These are phyloP conservation scores for Ascobolus immersus DNA, from an alignment of 495 filamentous ascomycete species.

Conservation along the genomic window DNA sequence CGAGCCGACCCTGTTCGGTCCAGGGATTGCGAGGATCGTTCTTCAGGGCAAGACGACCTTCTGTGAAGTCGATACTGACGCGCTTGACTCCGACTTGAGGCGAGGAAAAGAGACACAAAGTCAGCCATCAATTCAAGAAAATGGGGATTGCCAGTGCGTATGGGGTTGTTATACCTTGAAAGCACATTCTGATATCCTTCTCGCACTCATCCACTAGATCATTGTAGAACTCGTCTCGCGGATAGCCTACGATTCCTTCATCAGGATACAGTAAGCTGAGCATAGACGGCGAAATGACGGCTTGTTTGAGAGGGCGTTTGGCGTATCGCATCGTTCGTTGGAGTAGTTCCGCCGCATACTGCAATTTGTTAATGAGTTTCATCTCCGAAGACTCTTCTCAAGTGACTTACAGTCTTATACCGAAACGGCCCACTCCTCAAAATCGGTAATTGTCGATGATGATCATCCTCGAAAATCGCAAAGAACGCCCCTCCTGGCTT, in stretches of 20 bases:
- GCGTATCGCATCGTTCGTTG: conserved; percentile 16
- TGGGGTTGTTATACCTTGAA: too few relatives aligned
- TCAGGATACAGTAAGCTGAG: conserved; percentile 21
- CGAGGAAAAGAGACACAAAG: too few relatives aligned
- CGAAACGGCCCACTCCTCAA: conserved; percentile 18
- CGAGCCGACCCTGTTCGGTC: conserved; percentile 19
- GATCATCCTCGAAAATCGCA: too few relatives aligned
- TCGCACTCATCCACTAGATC: conserved; percentile 23
- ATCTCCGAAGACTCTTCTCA: too few relatives aligned
- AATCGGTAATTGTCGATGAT: conserved; percentile 20
- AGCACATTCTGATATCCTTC: conserved; percentile 22
- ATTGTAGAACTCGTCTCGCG: conserved; percentile 17
- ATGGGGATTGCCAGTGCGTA: too few relatives aligned
- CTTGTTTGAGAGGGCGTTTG: conserved; percentile 19
- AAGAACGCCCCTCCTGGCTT: too few relatives aligned
- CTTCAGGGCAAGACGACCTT: conserved; percentile 19
- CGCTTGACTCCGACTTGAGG: conserved; percentile 18
- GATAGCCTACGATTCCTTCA: conserved; percentile 17
- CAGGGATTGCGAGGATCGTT: conserved; percentile 22
- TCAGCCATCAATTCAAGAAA: too few relatives aligned
- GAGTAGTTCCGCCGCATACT: conserved; percentile 21
- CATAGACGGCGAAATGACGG: conserved; percentile 23
- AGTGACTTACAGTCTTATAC: too few relatives aligned
- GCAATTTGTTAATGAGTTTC: too few relatives aligned
- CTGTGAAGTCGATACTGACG: conserved; percentile 22